Base-by-base conservation (phyloP, 371 early-diverging fungal genomes). In the Mucor lusitanicus region DNA sequence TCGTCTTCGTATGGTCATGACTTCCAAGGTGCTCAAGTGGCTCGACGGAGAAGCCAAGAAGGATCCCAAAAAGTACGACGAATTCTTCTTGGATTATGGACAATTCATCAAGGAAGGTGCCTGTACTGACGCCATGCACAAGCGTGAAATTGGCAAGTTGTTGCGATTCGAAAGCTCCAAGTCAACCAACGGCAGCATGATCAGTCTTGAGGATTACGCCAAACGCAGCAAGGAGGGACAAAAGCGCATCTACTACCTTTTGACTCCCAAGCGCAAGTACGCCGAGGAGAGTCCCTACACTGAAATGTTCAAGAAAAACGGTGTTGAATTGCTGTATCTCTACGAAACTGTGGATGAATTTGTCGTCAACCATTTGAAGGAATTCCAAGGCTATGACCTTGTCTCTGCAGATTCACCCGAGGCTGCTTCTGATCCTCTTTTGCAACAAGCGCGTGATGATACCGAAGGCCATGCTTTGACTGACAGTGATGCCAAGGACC, bases 341-440 rank as follows among this genome's bases (percentile, higher is more conserved):
- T 90, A 89, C 74, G 94, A 97, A 46, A 79, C 91, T 11, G 86
- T 92, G 2, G 97, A 99, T 75, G 98, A 99, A 76, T 96, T 96
- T 77, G 90, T 97, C 61, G 85, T 95, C 63, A 89, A 87, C 61
- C 86, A 85, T 28, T 70, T 98, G 21, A 82, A 77, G 23, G 85
- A 89, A 63, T 95, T 88, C 75, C 86, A 93, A 23, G 93, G 92
- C 62, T 79, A 91, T 61, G 85, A 88, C 55, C 78, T 99, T 42
- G 90, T 96, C 27, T 89, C 92, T 19, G 92, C 96, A 35, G 95
- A 91, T 67, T 88, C 91, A 11, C 82, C 87, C 27, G 89, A 92
- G 27, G 88, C 79, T 35, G 84, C 84, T 8, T 39, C 81, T 3
- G 83, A 78, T 61, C 76, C 81, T 23, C 68, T 85, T 6, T 77